Evolutionary conservation across 306 rosid species (phyloP).

Genomic region (Mimosa bimucronata): DNA sequence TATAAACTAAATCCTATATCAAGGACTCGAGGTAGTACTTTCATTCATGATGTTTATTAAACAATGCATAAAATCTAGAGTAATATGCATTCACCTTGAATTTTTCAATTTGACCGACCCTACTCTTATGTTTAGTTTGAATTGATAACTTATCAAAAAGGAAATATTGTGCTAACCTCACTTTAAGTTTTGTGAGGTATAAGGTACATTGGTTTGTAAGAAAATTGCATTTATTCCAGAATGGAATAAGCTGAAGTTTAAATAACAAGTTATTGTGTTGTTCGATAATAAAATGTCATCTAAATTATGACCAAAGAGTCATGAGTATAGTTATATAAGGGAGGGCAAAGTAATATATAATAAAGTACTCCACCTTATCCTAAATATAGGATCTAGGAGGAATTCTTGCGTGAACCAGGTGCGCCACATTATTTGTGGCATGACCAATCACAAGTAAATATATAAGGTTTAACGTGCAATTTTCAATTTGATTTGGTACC

Average conservation of each 20-base stretch:
- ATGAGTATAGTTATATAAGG: neutral
- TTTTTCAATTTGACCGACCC: neutral
- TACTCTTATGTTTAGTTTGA: neutral
- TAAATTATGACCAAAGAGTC: neutral
- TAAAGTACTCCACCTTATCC: too few relatives aligned
- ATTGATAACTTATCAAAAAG: neutral
- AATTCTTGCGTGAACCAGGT: too few relatives aligned
- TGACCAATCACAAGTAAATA: too few relatives aligned
- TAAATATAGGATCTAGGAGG: too few relatives aligned
- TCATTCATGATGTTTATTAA: neutral
- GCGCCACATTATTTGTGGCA: too few relatives aligned
- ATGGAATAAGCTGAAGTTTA: neutral
- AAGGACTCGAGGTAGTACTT: neutral
- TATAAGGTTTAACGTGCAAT: too few relatives aligned
- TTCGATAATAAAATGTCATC: neutral
- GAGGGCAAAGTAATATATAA: neutral
- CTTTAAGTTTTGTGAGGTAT: neutral
- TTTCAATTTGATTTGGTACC: too few relatives aligned
- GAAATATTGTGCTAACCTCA: neutral
- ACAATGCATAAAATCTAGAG: conserved; percentile 2
- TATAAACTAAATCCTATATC: too few relatives aligned
- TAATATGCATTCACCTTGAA: neutral
- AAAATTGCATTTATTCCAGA: neutral
- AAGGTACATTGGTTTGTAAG: neutral
- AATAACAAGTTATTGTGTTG: neutral